phyloP scores from a whole-genome alignment of 2,329 filamentous ascomycete genomes.

The Trichoderma sp. region DNA sequence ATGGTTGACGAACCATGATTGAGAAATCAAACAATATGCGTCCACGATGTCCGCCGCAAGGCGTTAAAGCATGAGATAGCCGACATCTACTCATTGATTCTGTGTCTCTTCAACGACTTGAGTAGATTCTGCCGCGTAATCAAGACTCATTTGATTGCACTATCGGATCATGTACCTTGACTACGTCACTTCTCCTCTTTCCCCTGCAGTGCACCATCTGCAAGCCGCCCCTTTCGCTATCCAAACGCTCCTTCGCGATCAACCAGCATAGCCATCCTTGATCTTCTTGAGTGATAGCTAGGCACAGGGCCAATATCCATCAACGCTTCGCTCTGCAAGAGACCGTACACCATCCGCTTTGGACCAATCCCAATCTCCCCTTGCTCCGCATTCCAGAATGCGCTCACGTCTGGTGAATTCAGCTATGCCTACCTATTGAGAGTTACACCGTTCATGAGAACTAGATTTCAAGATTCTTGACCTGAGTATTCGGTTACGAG shows the following conservation, averaged over 20 bases:
- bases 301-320: background rate
- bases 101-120: background rate
- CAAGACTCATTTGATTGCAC: background rate
- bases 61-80: slow-evolving; percentile 23
- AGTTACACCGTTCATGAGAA: background rate
- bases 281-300: background rate
- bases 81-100: slow-evolving; percentile 19
- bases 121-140: background rate
- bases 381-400: background rate
- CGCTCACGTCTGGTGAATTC: background rate
- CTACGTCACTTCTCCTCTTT: background rate
- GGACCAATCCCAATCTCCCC: background rate
- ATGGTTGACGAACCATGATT: background rate
- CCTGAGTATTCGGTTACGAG: background rate
- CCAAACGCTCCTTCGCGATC: background rate
- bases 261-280: background rate
- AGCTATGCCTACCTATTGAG: background rate
- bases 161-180: background rate
- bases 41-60: slow-evolving; percentile 12
- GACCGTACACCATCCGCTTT: background rate
- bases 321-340: background rate
- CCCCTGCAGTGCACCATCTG: background rate
- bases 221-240: background rate
- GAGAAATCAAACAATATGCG: slow-evolving; percentile 16
- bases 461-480: background rate